Conservation (phyloP, 306 rosid species). For the Cucurbita pepo region DNA sequence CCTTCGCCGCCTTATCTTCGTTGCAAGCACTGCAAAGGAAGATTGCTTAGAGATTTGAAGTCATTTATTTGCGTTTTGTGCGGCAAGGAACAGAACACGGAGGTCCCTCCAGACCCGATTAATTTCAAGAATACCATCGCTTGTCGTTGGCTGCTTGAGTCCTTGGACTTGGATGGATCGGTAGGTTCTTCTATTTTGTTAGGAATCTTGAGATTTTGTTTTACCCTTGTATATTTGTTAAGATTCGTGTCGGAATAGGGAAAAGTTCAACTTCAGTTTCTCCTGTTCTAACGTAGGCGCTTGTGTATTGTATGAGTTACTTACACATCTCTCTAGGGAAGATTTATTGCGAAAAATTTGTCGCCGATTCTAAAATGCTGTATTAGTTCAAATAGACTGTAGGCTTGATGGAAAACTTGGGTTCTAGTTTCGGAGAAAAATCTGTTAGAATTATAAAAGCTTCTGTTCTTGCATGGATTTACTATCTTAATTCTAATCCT, state of each 20-base stretch:
- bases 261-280: neutral
- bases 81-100: slow-evolving; percentile 38
- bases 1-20: slow-evolving; percentile 72
- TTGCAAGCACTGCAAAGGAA: slow-evolving; percentile 61
- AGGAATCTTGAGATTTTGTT: neutral
- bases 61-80: slow-evolving; percentile 63
- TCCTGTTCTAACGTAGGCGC: neutral
- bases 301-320: neutral
- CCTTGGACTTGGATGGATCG: slow-evolving; percentile 62
- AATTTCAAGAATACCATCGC: slow-evolving; percentile 50
- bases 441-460: neutral
- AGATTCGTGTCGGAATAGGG: neutral
- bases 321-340: neutral
- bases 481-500: neutral
- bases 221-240: neutral
- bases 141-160: slow-evolving; percentile 62
- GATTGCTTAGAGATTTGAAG: slow-evolving; percentile 48
- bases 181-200: slow-evolving; percentile 21
- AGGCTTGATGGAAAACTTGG: neutral
- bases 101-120: slow-evolving; percentile 63
- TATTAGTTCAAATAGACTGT: neutral
- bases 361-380: neutral
- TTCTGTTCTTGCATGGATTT: neutral
- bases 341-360: neutral
- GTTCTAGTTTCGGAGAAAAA: neutral